These are phyloP conservation scores for Trichoderma asperellum DNA, from an alignment of 2,329 filamentous ascomycete species.

Conservation along the genomic window DNA sequence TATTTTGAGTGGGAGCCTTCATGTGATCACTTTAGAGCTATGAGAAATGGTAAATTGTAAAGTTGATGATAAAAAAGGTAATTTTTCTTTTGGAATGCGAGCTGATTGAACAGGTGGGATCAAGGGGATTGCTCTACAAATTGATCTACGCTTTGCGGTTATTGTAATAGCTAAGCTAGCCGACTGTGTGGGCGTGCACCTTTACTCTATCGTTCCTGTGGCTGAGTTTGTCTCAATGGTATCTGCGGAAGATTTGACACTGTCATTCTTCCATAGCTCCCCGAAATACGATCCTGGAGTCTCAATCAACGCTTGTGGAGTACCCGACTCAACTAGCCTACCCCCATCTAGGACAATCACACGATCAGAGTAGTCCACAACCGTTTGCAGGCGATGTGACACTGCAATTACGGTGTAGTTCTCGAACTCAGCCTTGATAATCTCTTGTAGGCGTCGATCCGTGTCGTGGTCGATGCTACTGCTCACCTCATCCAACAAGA, in stretches of 20 bases:
- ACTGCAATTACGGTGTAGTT: slow-evolving; percentile 57
- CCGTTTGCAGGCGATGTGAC: slow-evolving; percentile 50
- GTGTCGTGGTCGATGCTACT: slow-evolving; percentile 46
- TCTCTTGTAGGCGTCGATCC: slow-evolving; percentile 44
- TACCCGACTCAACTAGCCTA: slow-evolving; percentile 45
- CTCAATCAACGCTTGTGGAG: slow-evolving; percentile 25
- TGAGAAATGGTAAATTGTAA: too few species aligned
- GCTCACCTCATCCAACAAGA: slow-evolving; percentile 49
- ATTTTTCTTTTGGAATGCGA: too few species aligned
- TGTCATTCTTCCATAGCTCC: slow-evolving; percentile 4
- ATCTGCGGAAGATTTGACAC: slow-evolving; percentile 1
- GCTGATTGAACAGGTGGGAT: too few species aligned
- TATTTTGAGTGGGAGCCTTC: too few species aligned
- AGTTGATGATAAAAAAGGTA: too few species aligned
- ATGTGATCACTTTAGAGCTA: too few species aligned
- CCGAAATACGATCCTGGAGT: slow-evolving; percentile 11
- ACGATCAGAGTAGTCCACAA: slow-evolving; percentile 52
- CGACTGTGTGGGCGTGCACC: too few species aligned
- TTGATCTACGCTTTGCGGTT: too few species aligned
- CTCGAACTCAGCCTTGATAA: slow-evolving; percentile 45
- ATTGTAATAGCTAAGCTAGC: too few species aligned
- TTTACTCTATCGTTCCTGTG: too few species aligned
- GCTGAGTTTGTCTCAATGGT: background rate
- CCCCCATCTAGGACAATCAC: slow-evolving; percentile 55
- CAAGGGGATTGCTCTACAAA: too few species aligned